Evolutionary conservation across 2,329 filamentous ascomycete species (phyloP), one percentile per base, ranked within the genome.

Genomic region (Colletotrichum brevisporum): DNA sequence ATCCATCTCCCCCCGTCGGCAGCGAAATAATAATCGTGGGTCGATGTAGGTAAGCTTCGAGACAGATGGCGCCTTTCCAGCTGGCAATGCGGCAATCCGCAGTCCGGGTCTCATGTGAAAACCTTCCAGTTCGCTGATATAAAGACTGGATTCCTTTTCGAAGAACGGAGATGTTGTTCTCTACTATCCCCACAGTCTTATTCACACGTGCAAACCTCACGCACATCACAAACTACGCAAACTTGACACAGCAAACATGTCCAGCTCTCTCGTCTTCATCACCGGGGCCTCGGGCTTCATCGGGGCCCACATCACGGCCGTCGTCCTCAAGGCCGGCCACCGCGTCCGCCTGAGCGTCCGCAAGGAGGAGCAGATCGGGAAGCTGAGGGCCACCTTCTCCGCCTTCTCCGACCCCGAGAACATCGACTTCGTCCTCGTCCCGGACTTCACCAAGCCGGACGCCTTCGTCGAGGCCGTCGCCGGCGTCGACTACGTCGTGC

Each of bases 261-360:
- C 63, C 1, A n/a, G 5, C 12, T 48, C 63, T 0, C 63, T 66
- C 27, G 31, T 67, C n/a, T 67, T 67, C 27, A 63, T 67, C 26
- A 63, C 64, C 3, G 59, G 64, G 4, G 64, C 58, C 31, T 63
- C 64, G 4, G 64, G 64, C 52, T 67, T 67, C 43, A 67, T 67
- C 18, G 64, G 64, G 21, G n/a, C 43, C 18, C 43, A 67, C 2
- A 45, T 57, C 2, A 59, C 16, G 1, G 16, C 15, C 0, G 8
- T 27, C 6, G 9, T 31, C 6, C n/a, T 67, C 2, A 50, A 56
- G 2, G 59, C 64, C 36, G 59, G 52, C 31, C 51, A 63, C 27
- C 51, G n/a, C n/a, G 64, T 67, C 12, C 64, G 64, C n/a, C 39
- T 67, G 0, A 67, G 64, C 8, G 60, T 67, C 2, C 58, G 64